These are phyloP conservation scores for Syncephalastrum monosporum DNA, from an alignment of 371 early-diverging fungal genomes.

Conservation along the genomic window DNA sequence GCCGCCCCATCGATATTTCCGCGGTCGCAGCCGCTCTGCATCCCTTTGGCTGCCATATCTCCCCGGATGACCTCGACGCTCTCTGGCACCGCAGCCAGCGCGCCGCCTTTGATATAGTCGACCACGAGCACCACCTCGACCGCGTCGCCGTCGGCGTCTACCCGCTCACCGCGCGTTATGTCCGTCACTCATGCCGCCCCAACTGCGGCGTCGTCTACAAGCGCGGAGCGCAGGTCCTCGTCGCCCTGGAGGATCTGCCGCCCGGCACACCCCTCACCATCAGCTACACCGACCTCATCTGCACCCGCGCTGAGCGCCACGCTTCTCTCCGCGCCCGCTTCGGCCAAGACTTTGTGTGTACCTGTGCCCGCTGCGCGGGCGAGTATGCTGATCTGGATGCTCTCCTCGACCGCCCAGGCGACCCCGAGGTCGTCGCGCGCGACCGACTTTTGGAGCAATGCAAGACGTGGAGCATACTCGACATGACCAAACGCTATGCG, in stretches of 20 bases:
- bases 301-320: constrained; percentile 52
- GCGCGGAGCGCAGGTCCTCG: constrained; percentile 41
- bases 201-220: constrained; percentile 67
- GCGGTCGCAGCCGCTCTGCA: constrained; percentile 17
- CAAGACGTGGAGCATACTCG: constrained; percentile 33
- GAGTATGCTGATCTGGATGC: constrained; percentile 14
- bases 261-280: constrained; percentile 73
- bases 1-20: constrained; percentile 6
- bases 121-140: constrained; percentile 59
- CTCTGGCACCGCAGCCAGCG: constrained; percentile 17
- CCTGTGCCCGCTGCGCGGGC: constrained; percentile 32
- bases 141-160: constrained; percentile 72
- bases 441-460: constrained; percentile 12
- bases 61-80: constrained; percentile 11
- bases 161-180: constrained; percentile 66
- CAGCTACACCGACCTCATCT: constrained; percentile 70
- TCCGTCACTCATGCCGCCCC: constrained; percentile 84
- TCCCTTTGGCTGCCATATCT: constrained; percentile 26
- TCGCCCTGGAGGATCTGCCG: constrained; percentile 61
- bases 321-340: constrained; percentile 43
- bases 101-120: constrained; percentile 22
- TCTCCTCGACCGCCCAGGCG: constrained; percentile 9
- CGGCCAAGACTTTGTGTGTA: constrained; percentile 27
- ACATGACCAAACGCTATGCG: constrained; percentile 23
- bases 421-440: constrained; percentile 1